Evolutionary conservation across 2,329 filamentous ascomycete genomes (phyloP).

Genomic region (Rutstroemia sp.): DNA sequence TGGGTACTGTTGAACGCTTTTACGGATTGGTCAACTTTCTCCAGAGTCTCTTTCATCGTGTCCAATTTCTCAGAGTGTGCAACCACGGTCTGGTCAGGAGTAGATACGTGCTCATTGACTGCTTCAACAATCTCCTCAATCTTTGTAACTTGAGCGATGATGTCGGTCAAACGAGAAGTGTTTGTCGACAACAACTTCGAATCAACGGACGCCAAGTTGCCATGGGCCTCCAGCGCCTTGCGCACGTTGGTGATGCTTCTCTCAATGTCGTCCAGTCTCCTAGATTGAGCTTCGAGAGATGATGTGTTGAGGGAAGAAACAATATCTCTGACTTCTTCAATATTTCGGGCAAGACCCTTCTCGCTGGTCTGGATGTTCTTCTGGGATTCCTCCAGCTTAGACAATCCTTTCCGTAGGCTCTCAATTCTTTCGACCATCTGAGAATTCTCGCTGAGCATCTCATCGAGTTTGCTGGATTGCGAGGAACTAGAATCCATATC

Average conservation of each 20-base stretch:
- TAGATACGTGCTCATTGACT: slow-evolving; percentile 11
- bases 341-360: slow-evolving; percentile 12
- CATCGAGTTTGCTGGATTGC: slow-evolving; percentile 12
- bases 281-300: slow-evolving; percentile 10
- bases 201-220: slow-evolving; percentile 16
- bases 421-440: slow-evolving; percentile 13
- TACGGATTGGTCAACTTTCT: slow-evolving; percentile 2
- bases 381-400: slow-evolving; percentile 14
- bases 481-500: slow-evolving; percentile 9
- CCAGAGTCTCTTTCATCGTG: slow-evolving; percentile 13
- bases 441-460: slow-evolving; percentile 10
- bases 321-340: slow-evolving; percentile 14
- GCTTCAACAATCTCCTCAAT: slow-evolving; percentile 13
- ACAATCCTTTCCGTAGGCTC: slow-evolving; percentile 10
- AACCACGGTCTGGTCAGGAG: slow-evolving; percentile 1
- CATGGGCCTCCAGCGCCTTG: slow-evolving; percentile 15
- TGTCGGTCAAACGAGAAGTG: slow-evolving; percentile 14
- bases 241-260: slow-evolving; percentile 14
- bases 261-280: slow-evolving; percentile 16
- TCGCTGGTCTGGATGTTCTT: slow-evolving; percentile 10
- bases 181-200: slow-evolving; percentile 18
- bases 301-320: slow-evolving; percentile 16
- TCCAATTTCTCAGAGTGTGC: slow-evolving; percentile 12
- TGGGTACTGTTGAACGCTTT: slow-evolving; percentile 8
- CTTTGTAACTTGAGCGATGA: slow-evolving; percentile 14